Base-by-base conservation (phyloP, 2,329 filamentous ascomycete genomes). In the Cytospora chrysosperma region DNA sequence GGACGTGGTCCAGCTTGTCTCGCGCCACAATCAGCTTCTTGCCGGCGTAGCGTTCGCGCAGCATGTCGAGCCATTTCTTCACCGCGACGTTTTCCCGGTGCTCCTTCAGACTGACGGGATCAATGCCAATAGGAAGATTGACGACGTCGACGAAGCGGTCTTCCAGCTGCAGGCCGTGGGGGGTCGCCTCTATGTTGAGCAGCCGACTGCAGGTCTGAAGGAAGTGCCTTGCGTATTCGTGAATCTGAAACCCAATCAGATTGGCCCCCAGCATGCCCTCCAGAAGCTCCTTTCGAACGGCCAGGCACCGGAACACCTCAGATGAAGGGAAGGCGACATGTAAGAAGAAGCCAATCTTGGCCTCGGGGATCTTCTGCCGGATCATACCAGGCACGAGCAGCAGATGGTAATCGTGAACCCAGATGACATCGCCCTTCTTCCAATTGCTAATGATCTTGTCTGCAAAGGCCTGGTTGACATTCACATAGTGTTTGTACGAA, bases 251-350 rank as follows among this genome's bases (percentile, higher is more conserved):
- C 1, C 92, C 93, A 67, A 98, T 86, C 15, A 98, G 81, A 70
- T 97, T 96, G 61, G 95, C 92, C 12, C 94, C 94, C 0, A 98
- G 85, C 81, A 98, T 94, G 61, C 95, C 94, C 70, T 97, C 90
- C 1, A 98, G 84, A 12, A 98, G 84, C 75, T 97, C 86, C 69
- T 90, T 93, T 64, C 94, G 90, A 13, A 92, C 88, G 3, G 94
- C 91, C 26, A 98, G 79, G 74, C 94, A 98, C 55, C 94, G 87
- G 78, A 98, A 98, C 1, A 98, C 92, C 72, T 98, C 94, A 0
- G 94, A 97, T 0, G 94, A 97, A 0, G 94, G 94, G 75, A 98
- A 98, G 0, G 94, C 93, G 30, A 93, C 92, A 73, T 98, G 94
- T 19, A 98, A 79, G 78, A 97, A 98, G 79, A 98, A 95, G 13